Evolutionary conservation across 768 basidiomycete species (phyloP).

Genomic region (Mycena epipterygia): DNA sequence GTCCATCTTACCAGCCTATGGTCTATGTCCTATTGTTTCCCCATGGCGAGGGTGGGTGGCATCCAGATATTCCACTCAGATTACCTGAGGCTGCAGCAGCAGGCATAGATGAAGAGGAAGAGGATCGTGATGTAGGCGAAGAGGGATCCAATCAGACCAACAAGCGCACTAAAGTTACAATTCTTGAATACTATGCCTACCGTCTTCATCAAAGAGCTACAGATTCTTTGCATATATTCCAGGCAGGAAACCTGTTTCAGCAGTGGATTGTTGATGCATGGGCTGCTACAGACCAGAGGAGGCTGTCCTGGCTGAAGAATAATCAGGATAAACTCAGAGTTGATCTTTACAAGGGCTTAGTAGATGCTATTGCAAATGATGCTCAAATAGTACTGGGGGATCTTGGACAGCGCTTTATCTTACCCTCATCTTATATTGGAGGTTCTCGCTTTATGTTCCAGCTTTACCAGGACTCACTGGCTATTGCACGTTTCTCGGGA

Average conservation of each 20-base stretch:
- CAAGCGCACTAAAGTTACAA: slow-evolving; percentile 28
- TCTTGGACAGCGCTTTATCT: neutral
- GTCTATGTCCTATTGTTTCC: slow-evolving; percentile 49
- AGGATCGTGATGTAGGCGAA: neutral
- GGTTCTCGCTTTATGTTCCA: slow-evolving; percentile 23
- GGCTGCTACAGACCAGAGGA: slow-evolving; percentile 58
- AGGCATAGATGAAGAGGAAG: neutral
- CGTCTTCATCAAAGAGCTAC: slow-evolving; percentile 43
- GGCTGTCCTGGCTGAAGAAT: slow-evolving; percentile 47
- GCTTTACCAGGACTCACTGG: slow-evolving; percentile 10
- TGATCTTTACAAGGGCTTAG: slow-evolving; percentile 17
- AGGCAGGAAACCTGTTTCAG: slow-evolving; percentile 54
- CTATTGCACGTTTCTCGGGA: slow-evolving; percentile 5
- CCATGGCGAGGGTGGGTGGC: slow-evolving; percentile 54
- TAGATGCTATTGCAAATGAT: slow-evolving; percentile 11
- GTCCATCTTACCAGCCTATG: slow-evolving; percentile 49
- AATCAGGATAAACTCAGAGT: slow-evolving; percentile 7
- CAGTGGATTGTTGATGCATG: slow-evolving; percentile 61
- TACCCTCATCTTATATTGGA: slow-evolving; percentile 21
- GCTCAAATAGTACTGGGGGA: neutral
- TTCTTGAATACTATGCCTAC: slow-evolving; percentile 48
- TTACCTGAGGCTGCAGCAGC: neutral
- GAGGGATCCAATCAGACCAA: neutral
- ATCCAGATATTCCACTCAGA: slow-evolving; percentile 37
- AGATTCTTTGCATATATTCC: slow-evolving; percentile 46